Evolutionary conservation across 148 eudicot genomes (phyloP), one percentile per base, ranked within the genome.

Genomic region (Oxyria digyna): DNA sequence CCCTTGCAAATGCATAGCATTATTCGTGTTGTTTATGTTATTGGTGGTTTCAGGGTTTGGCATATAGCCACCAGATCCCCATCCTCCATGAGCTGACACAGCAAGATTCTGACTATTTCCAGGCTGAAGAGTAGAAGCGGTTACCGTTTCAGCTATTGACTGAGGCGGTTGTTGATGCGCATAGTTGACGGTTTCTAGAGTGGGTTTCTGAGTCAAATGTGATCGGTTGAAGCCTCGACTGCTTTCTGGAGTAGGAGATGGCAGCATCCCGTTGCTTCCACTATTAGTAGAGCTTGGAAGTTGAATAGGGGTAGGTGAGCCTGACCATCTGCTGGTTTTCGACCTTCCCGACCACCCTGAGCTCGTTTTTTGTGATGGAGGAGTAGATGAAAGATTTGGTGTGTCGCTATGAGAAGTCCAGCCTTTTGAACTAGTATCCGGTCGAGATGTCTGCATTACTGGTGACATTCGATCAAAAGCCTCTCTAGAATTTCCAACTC

Each of bases 381-480:
- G 87, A 45, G 98, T 93, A 69, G 98, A 93, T 41, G 96, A 91
- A 40, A 86, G 89, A 62, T 71, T 87, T 11, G 79, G 57, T 6
- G 74, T 70, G 46, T 81, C 93, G 73, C 69, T 68, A 67, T 83
- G 74, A 42, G 87, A 65, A 17, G 69, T 15, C 63, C 63, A 62
- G 40, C 65, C 32, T 46, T 70, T 67, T 32, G 76, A 48, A 67
- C 67, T 68, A 41, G 65, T 41, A 64, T 72, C 76, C 64, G 75
- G 32, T 31, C 24, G 72, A 54, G 67, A 32, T 49, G 45, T 49
- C 29, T 69, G 59, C 21, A 74, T 67, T 14, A 69, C 12, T 59
- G 67, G 67, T 7, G 27, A 57, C 38, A 29, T 18, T 29, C 12
- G 73, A 17, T 41, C 77, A 31, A 38, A 29, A 57, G 48, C 31